phyloP scores from a whole-genome alignment of 768 basidiomycete species.

The Coprinopsis sp. region DNA sequence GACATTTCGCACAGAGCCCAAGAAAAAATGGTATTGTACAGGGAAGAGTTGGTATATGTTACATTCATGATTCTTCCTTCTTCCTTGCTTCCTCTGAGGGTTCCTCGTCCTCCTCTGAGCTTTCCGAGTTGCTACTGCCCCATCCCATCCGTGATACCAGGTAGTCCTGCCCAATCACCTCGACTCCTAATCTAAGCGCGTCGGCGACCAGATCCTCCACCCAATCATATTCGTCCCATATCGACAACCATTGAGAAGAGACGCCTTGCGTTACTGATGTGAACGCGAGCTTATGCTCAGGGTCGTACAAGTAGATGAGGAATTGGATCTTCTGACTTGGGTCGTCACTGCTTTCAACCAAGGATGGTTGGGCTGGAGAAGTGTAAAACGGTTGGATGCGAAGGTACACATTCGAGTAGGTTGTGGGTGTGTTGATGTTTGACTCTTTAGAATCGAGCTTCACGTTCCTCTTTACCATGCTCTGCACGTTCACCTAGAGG shows the following conservation, averaged over 20 bases:
- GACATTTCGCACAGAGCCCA: constrained; percentile 2
- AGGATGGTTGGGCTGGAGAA: constrained; percentile 35
- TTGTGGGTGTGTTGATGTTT: constrained; percentile 49
- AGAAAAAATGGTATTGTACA: neutral
- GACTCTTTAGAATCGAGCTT: constrained; percentile 30
- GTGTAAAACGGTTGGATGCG: constrained; percentile 87
- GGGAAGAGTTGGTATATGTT: constrained; percentile 8
- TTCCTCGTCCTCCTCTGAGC: constrained; percentile 14
- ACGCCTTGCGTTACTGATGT: constrained; percentile 80
- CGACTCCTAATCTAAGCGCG: constrained; percentile 74
- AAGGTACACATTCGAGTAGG: constrained; percentile 87
- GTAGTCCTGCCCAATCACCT: constrained; percentile 91
- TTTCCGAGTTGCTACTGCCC: constrained; percentile 36
- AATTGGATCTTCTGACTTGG: constrained; percentile 58
- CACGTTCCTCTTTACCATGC: constrained; percentile 61
- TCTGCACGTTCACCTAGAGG: constrained; percentile 68
- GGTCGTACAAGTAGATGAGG: constrained; percentile 70
- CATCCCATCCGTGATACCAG: constrained; percentile 84
- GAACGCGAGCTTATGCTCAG: constrained; percentile 69
- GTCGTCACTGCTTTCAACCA: constrained; percentile 27
- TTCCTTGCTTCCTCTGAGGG: constrained; percentile 20
- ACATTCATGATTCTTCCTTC: constrained; percentile 29
- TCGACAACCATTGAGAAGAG: constrained; percentile 78
- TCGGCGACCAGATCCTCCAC: constrained; percentile 95
- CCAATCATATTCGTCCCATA: constrained; percentile 94